Conservation (phyloP, 257 asterid genomes). For the Scutellaria baicalensis region DNA sequence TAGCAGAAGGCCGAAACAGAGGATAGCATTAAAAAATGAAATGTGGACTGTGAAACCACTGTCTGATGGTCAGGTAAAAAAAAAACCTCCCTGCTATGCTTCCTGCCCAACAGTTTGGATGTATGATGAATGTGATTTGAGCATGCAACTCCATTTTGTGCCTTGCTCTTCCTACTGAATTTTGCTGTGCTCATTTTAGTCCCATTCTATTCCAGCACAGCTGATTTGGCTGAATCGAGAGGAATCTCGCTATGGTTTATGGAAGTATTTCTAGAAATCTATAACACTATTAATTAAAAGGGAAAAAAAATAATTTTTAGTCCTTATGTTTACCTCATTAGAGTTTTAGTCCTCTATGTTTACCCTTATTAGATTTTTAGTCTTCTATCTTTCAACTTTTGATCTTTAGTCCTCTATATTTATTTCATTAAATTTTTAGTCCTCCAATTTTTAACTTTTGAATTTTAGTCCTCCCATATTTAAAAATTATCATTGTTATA, state of each 20-base stretch:
- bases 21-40: constrained; percentile 79
- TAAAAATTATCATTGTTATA: no score
- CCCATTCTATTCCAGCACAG: background rate
- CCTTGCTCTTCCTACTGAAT: constrained; percentile 1
- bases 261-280: background rate
- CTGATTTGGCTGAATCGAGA: constrained; percentile 1
- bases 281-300: background rate
- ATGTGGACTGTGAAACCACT: constrained; percentile 84
- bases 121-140: background rate
- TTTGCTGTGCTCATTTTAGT: constrained; percentile 2
- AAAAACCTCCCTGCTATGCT: background rate
- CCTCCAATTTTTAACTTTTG: no score
- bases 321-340: no score
- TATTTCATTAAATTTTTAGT: no score
- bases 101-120: background rate
- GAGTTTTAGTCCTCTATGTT: no score
- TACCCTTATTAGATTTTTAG: no score
- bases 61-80: constrained; percentile 89
- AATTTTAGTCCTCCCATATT: no score
- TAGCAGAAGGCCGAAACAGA: constrained; percentile 64
- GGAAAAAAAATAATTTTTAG: no score
- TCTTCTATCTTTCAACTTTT: no score
- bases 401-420: no score
- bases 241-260: background rate
- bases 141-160: background rate